phyloP scores from a whole-genome alignment of 495 filamentous ascomycete genomes.

The Podospora sp. region DNA sequence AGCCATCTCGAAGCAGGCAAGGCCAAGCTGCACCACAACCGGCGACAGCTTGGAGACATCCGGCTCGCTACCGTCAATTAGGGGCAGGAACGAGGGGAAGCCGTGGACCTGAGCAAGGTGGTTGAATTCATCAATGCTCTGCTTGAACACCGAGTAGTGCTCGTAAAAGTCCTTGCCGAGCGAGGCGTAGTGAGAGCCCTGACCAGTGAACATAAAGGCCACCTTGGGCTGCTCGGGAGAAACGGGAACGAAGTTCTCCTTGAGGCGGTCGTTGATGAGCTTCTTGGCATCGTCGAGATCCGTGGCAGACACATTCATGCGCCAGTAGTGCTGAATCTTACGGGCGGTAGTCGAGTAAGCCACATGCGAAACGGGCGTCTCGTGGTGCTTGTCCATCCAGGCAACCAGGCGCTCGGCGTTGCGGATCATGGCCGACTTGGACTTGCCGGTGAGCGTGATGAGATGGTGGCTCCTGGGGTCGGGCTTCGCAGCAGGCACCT shows the following conservation, averaged over 20 bases:
- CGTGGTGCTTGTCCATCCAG: conserved; percentile 57
- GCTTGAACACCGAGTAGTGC: conserved; percentile 66
- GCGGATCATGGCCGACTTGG: conserved; percentile 55
- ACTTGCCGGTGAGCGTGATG: conserved; percentile 62
- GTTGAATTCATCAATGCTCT: conserved; percentile 70
- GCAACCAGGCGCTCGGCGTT: conserved; percentile 53
- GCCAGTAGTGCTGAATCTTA: conserved; percentile 78
- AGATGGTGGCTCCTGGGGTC: conserved; percentile 58
- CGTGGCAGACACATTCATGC: conserved; percentile 62
- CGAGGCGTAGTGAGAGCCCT: conserved; percentile 66
- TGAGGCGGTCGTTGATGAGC: conserved; percentile 46
- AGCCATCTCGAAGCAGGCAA: conserved; percentile 82
- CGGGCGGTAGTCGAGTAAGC: conserved; percentile 85
- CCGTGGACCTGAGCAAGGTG: conserved; percentile 68
- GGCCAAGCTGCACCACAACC: conserved; percentile 74
- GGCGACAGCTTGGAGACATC: conserved; percentile 66
- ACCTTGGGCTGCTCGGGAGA: conserved; percentile 54
- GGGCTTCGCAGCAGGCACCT: conserved; percentile 29
- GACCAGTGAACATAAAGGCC: conserved; percentile 72
- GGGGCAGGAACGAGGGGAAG: conserved; percentile 66
- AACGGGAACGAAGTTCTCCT: conserved; percentile 52
- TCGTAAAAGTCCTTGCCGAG: conserved; percentile 74
- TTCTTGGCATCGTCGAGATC: conserved; percentile 48
- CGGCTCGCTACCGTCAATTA: conserved; percentile 65
- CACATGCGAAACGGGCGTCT: conserved; percentile 57